Percentiles rank a stretch among this genome's conserved stretches.
These are phyloP conservation scores for Phytopythium montanum DNA, from an alignment of 352 stramenopile genomes.

Conservation along the genomic window DNA sequence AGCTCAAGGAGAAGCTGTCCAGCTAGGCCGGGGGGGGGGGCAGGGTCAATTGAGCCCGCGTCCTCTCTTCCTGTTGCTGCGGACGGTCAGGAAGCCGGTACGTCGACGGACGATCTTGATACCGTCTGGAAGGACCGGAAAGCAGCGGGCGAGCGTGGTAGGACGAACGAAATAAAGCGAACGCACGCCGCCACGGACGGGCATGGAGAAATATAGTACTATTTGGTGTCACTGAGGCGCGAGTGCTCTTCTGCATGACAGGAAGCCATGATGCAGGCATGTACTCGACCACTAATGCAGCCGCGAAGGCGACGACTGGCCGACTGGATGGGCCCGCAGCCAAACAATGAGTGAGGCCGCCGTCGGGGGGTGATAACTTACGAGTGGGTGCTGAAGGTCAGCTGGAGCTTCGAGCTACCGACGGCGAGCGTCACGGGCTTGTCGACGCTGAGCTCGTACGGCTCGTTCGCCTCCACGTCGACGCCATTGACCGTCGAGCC, in stretches of 20 bases:
- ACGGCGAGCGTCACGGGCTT: slow-evolving; percentile 50
- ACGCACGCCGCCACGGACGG: not conserved
- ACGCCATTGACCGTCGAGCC: slow-evolving; percentile 65
- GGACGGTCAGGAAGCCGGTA: not conserved
- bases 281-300: not conserved
- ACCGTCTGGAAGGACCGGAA: too few relatives aligned
- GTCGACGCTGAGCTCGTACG: slow-evolving; percentile 33
- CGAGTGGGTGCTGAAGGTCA: slow-evolving; percentile 46
- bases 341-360: not conserved
- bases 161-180: slow-evolving; percentile 1
- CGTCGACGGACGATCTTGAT: not conserved
- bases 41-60: not conserved
- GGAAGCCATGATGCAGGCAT: too few relatives aligned
- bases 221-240: slow-evolving; percentile 16
- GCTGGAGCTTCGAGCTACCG: slow-evolving; percentile 45
- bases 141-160: not conserved
- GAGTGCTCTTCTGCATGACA: not conserved
- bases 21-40: slow-evolving; percentile 18
- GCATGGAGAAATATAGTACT: slow-evolving; percentile 38
- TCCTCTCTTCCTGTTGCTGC: not conserved
- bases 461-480: slow-evolving; percentile 41
- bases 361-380: slow-evolving; percentile 13
- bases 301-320: not conserved
- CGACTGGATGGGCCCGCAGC: too few relatives aligned
- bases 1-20: slow-evolving; percentile 60